Conservation (phyloP, 306 rosid species). For the Luffa acutangula region DNA sequence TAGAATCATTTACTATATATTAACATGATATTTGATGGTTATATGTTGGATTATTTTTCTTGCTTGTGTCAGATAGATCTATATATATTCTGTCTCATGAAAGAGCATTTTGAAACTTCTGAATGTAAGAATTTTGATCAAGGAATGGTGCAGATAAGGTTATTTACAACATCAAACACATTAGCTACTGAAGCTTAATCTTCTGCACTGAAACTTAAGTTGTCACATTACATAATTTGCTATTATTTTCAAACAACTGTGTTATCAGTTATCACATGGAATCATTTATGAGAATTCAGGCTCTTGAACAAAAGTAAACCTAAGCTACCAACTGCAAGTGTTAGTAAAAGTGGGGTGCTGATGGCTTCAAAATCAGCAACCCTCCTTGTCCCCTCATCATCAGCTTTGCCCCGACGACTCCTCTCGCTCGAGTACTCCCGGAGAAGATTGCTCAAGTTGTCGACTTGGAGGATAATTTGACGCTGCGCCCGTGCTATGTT, state of each 20-base stretch:
- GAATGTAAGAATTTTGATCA: too few species aligned
- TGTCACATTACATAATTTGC: not conserved
- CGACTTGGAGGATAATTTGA: slow-evolving; percentile 76
- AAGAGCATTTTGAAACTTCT: not conserved
- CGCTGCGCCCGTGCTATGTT: slow-evolving; percentile 65
- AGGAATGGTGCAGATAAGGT: too few species aligned
- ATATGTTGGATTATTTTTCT: too few species aligned
- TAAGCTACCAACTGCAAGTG: slow-evolving; percentile 61
- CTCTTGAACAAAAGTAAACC: slow-evolving; percentile 53
- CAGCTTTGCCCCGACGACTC: slow-evolving; percentile 34
- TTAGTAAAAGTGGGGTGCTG: slow-evolving; percentile 38
- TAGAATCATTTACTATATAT: too few species aligned
- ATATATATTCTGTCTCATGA: not conserved
- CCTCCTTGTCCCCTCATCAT: slow-evolving; percentile 24
- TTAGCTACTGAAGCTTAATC: not conserved
- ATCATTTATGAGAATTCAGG: slow-evolving; percentile 40
- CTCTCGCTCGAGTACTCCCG: slow-evolving; percentile 56
- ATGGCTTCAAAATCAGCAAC: slow-evolving; percentile 32
- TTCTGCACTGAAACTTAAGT: not conserved
- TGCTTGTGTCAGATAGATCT: not conserved
- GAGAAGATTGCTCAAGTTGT: slow-evolving; percentile 64
- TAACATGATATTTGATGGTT: too few species aligned
- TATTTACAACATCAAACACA: not conserved
- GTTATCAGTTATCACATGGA: not conserved
- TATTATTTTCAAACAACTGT: not conserved